These are phyloP conservation scores for Epichloe brachyelytri DNA, from an alignment of 2,329 filamentous ascomycete genomes.

Conservation along the genomic window DNA sequence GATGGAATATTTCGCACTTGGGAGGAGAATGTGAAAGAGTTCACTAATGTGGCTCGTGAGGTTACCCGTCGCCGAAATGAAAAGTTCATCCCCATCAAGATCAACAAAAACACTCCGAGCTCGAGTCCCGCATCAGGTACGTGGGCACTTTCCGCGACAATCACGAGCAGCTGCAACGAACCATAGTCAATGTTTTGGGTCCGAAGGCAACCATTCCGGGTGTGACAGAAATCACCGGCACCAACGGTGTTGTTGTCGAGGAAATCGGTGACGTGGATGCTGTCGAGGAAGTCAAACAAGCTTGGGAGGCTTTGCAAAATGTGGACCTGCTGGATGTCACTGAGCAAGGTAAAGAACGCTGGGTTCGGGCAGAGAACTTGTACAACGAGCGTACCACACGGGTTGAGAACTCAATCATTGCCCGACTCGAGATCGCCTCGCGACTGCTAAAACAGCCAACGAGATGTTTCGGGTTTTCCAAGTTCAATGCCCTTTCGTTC, in stretches of 20 bases:
- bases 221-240: constrained; percentile 34
- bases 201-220: constrained; percentile 50
- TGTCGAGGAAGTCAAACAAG: constrained; percentile 88
- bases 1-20: constrained; percentile 81
- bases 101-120: constrained; percentile 77
- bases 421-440: constrained; percentile 83
- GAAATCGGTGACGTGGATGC: constrained; percentile 97
- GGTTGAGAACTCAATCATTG: constrained; percentile 98
- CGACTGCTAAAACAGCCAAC: constrained; percentile 91
- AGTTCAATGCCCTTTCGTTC: constrained; percentile 98
- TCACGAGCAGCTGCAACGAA: constrained; percentile 92
- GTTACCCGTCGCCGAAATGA: constrained; percentile 87
- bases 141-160: constrained; percentile 91
- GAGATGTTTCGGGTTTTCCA: constrained; percentile 99
- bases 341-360: constrained; percentile 75
- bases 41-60: constrained; percentile 93
- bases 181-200: constrained; percentile 92
- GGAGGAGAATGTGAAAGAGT: constrained; percentile 95
- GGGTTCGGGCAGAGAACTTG: constrained; percentile 85
- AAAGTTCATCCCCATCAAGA: constrained; percentile 98
- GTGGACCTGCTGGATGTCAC: constrained; percentile 92
- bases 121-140: constrained; percentile 84
- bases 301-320: constrained; percentile 86
- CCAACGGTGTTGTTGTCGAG: constrained; percentile 63
- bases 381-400: constrained; percentile 97